Conservation (phyloP, 352 stramenopile species). For the Blastocystis sp. region DNA sequence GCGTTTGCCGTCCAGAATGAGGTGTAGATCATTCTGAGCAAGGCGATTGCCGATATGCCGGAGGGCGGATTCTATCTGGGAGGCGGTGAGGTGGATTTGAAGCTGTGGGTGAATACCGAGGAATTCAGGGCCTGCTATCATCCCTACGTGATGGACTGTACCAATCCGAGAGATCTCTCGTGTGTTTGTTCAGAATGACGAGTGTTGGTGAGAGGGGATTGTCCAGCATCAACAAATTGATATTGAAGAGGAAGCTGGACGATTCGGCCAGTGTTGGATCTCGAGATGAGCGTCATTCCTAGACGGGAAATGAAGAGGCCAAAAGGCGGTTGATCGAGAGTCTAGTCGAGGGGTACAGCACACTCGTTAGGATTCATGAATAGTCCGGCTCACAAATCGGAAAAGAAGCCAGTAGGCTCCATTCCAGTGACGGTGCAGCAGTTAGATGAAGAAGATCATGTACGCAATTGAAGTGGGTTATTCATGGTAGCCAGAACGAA, state of each 20-base stretch:
- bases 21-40: conserved; percentile 67
- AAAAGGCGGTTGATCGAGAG: not conserved
- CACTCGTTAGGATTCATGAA: not conserved
- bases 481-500: conserved; percentile 19
- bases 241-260: not conserved
- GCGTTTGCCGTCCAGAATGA: not conserved
- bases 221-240: not conserved
- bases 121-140: conserved; percentile 55
- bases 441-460: conserved; percentile 63
- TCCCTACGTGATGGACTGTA: conserved; percentile 68
- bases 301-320: not conserved
- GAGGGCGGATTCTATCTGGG: conserved; percentile 60
- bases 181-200: conserved; percentile 38
- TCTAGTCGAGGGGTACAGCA: not conserved
- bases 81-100: conserved; percentile 67
- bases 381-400: not conserved
- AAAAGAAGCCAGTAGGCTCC: not conserved
- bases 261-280: not conserved
- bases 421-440: not conserved
- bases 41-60: conserved; percentile 58
- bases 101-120: conserved; percentile 58
- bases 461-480: not conserved
- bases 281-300: not conserved
- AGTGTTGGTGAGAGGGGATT: not conserved
- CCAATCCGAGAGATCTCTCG: conserved; percentile 33